phyloP scores from a whole-genome alignment of 805 yeast species.

The Debaryomyces prosopidis region DNA sequence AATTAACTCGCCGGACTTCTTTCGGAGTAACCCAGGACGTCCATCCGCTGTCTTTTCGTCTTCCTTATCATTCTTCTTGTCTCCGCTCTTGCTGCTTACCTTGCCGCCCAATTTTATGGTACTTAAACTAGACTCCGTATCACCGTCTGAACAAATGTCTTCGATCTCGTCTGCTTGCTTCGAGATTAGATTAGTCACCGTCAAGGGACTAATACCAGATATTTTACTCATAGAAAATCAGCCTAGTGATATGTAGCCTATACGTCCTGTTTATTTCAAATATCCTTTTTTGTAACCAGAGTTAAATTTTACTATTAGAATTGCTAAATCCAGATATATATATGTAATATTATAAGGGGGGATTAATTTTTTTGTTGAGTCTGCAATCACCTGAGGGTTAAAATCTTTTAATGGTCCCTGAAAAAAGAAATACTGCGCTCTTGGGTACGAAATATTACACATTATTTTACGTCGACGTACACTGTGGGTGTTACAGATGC shows the following conservation, averaged over 20 bases:
- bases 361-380: neutral
- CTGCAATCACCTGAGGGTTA: neutral
- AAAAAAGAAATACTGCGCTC: neutral
- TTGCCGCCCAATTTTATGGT: neutral
- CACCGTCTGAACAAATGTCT: neutral
- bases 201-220: neutral
- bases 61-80: neutral
- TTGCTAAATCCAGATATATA: neutral
- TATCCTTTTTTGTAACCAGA: too few species aligned
- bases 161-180: neutral
- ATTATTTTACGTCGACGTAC: too few species aligned
- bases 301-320: too few species aligned
- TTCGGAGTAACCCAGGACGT: slow-evolving; percentile 52
- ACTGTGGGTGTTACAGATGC: too few species aligned
- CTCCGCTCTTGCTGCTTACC: neutral
- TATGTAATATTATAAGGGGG: neutral
- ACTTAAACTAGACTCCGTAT: slow-evolving; percentile 2
- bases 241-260: too few species aligned
- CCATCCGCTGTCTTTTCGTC: neutral
- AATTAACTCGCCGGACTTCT: slow-evolving; percentile 83
- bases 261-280: too few species aligned
- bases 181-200: neutral
- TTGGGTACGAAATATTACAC: too few species aligned
- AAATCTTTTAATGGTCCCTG: neutral
- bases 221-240: too few species aligned